A percentile compares a stretch with the other conserved stretches of the same genome.
phyloP scores from a whole-genome alignment of 1,139 yeast genomes.

The Scheffersomyces titani region DNA sequence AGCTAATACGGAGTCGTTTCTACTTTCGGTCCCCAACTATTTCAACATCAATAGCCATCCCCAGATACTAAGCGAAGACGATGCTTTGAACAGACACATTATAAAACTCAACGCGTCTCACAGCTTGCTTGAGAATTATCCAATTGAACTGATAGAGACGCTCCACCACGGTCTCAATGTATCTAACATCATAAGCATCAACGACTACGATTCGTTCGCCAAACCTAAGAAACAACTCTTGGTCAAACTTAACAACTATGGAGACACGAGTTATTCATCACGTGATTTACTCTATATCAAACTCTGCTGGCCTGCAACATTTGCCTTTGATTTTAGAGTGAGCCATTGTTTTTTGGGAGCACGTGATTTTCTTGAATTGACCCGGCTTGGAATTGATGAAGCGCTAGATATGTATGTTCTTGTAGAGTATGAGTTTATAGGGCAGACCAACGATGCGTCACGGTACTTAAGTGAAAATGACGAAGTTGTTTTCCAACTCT shows the following conservation, averaged over 20 bases:
- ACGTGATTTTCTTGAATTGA: conserved; percentile 1
- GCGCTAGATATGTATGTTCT: conserved; percentile 33
- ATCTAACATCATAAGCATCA: conserved; percentile 2
- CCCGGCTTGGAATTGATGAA: conserved; percentile 3
- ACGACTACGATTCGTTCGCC: conserved; percentile 16
- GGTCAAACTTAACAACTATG: conserved; percentile 37
- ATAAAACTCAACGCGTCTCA: conserved; percentile 26
- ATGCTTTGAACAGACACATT: conserved; percentile 1
- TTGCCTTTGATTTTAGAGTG: conserved; percentile 29
- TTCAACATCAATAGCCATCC: conserved; percentile 32
- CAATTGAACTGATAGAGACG: conserved; percentile 19
- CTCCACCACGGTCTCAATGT: neutral
- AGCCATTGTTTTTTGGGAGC: conserved; percentile 9
- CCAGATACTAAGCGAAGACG: conserved; percentile 1
- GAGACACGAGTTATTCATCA: conserved; percentile 25
- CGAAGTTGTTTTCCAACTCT: conserved; percentile 26
- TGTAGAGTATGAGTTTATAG: conserved; percentile 27
- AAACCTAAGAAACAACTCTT: conserved; percentile 20
- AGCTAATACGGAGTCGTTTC: conserved; percentile 43
- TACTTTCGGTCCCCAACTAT: conserved; percentile 35
- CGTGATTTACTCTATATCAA: conserved; percentile 38
- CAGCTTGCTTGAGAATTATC: conserved; percentile 28
- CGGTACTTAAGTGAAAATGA: conserved; percentile 14
- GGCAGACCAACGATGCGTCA: conserved; percentile 20
- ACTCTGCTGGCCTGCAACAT: conserved; percentile 49